These are phyloP conservation scores for Dioszegia hungarica DNA, from an alignment of 768 basidiomycete species.

Conservation along the genomic window DNA sequence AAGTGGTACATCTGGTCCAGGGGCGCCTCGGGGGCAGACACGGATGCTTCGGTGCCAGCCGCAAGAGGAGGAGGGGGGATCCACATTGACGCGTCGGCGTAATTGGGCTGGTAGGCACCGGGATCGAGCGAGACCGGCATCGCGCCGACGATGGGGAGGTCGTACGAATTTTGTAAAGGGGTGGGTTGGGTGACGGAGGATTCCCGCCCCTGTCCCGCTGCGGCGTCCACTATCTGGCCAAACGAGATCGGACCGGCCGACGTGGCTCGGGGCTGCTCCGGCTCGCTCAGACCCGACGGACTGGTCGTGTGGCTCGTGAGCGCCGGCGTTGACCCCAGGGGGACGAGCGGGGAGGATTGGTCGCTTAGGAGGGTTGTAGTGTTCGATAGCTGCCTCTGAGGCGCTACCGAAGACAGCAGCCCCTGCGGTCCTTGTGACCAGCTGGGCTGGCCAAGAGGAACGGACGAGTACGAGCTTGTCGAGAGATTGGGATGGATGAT, in stretches of 20 bases:
- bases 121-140: too few relatives aligned
- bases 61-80: background rate
- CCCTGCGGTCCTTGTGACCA: too few relatives aligned
- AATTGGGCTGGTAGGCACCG: too few relatives aligned
- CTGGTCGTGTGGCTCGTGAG: conserved; percentile 34
- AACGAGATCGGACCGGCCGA: background rate
- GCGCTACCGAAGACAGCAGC: too few relatives aligned
- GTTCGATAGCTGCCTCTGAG: background rate
- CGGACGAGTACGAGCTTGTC: too few relatives aligned
- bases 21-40: background rate
- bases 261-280: conserved; percentile 14
- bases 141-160: too few relatives aligned
- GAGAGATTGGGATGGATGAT: too few relatives aligned
- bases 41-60: background rate
- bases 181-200: too few relatives aligned
- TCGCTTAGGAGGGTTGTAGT: background rate
- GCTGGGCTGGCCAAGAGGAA: too few relatives aligned
- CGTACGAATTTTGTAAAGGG: too few relatives aligned
- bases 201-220: too few relatives aligned
- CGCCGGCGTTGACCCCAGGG: conserved; percentile 27
- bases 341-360: background rate
- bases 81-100: too few relatives aligned
- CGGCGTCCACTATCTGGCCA: background rate
- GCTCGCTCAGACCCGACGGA: conserved; percentile 25
- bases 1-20: conserved; percentile 6